These are phyloP conservation scores for Yarrowia sp. DNA, from an alignment of 805 yeast genomes.

Conservation along the genomic window DNA sequence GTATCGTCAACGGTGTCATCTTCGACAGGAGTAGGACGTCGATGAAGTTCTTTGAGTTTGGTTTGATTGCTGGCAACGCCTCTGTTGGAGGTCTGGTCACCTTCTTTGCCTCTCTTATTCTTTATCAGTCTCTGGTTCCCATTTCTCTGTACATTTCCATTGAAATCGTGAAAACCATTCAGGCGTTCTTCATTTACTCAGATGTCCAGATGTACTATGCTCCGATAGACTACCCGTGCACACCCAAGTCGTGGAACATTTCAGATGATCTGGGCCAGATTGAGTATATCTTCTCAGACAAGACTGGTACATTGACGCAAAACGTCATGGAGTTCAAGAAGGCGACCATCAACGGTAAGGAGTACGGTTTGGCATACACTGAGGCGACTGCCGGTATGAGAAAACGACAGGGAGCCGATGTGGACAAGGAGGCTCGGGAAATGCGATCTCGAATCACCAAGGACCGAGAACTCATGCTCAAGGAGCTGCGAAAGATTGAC, in stretches of 20 bases:
- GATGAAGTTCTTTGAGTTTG: slow-evolving; percentile 64
- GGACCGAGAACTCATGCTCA: slow-evolving; percentile 60
- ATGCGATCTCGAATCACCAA: slow-evolving; percentile 57
- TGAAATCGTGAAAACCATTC: slow-evolving; percentile 80
- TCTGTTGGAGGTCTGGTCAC: slow-evolving; percentile 71
- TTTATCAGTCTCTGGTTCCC: slow-evolving; percentile 81
- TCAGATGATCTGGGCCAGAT: slow-evolving; percentile 87
- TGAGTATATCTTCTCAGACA: slow-evolving; percentile 82
- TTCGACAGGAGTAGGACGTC: slow-evolving; percentile 58
- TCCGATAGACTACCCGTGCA: slow-evolving; percentile 75
- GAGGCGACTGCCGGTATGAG: slow-evolving; percentile 76
- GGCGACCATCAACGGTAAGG: slow-evolving; percentile 71
- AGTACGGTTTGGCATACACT: slow-evolving; percentile 78
- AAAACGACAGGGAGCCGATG: slow-evolving; percentile 70
- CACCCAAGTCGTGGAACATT: slow-evolving; percentile 84
- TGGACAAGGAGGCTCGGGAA: slow-evolving; percentile 57
- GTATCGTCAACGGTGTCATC: slow-evolving; percentile 70
- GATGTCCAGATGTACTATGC: slow-evolving; percentile 75
- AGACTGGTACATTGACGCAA: slow-evolving; percentile 85
- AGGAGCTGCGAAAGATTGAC: slow-evolving; percentile 50
- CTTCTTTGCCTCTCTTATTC: slow-evolving; percentile 76
- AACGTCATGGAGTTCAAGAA: slow-evolving; percentile 85
- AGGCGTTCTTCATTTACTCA: slow-evolving; percentile 77
- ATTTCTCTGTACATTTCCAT: slow-evolving; percentile 80
- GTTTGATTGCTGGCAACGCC: slow-evolving; percentile 65